These are phyloP conservation scores for Dioscorea dumetorum DNA, from an alignment of 106 monocot genomes.

Conservation along the genomic window DNA sequence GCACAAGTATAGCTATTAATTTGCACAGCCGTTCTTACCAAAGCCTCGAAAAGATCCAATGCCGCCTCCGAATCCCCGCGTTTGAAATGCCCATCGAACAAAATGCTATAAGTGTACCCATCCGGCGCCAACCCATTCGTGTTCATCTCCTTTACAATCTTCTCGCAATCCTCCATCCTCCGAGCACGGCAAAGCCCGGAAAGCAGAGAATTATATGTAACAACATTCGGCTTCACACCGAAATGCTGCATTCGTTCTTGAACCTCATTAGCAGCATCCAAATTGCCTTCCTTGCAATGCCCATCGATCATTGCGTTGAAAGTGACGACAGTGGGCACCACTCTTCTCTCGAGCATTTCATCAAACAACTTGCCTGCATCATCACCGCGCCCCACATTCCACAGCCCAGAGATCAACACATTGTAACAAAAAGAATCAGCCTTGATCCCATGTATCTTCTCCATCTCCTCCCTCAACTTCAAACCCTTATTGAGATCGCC, in stretches of 20 bases:
- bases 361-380: constrained; percentile 42
- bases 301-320: constrained; percentile 81
- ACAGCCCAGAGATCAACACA: constrained; percentile 43
- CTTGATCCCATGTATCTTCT: not conserved
- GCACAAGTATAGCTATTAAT: constrained; percentile 31
- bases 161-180: constrained; percentile 21
- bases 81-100: constrained; percentile 20
- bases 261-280: constrained; percentile 31
- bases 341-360: constrained; percentile 30
- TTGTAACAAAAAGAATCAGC: constrained; percentile 58
- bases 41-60: constrained; percentile 38
- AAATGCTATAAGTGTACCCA: constrained; percentile 33
- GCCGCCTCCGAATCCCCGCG: constrained; percentile 15
- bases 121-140: constrained; percentile 19
- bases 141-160: constrained; percentile 46
- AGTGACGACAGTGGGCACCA: constrained; percentile 34
- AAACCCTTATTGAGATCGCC: constrained; percentile 35
- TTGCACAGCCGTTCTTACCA: constrained; percentile 23
- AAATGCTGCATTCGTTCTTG: constrained; percentile 25
- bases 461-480: constrained; percentile 21
- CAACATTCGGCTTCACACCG: constrained; percentile 27
- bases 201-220: constrained; percentile 68
- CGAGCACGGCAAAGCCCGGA: constrained; percentile 40
- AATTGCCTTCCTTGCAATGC: constrained; percentile 39
- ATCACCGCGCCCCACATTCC: constrained; percentile 24